Base-by-base conservation (phyloP, 768 basidiomycete genomes). In the Boletus rex-veris region DNA sequence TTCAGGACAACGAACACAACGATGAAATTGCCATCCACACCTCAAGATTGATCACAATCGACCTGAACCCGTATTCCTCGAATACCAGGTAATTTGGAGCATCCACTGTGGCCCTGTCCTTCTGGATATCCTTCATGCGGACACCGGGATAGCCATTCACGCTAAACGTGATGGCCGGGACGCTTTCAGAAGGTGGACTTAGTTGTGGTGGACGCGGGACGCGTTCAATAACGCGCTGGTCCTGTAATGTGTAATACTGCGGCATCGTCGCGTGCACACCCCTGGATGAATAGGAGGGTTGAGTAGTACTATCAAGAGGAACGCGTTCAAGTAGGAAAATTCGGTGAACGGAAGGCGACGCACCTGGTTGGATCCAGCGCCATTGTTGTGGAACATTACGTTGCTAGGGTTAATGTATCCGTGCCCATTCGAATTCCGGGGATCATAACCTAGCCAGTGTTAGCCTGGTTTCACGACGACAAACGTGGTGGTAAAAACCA, bases 241-340 rank as follows among this genome's bases (percentile, higher is more conserved):
- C 58, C 16, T 44, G 45, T 35, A 64, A 19, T n/a, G 12, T 1
- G 12, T 48, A 64, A 19, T 52, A 28, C 14, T 38, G 45, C 48
- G 68, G 67, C 64, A n/a, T n/a, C n/a, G n/a, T n/a, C n/a, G n/a
- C n/a, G n/a, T n/a, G n/a, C 51, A 52, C 14, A 1, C 35, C 16
- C 53, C 52, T 0, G 67, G 67, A 21, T 70, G 67, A 16, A 11
- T 5, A 7, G 67, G 63, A 1, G n/a, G n/a, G n/a, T n/a, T n/a
- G n/a, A n/a, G n/a, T n/a, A n/a, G 5, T 62, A 49, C 68, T 69
- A 35, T 53, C 10, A 11, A 24, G 12, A n/a, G 18, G 4, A 26
- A 30, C 37, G 26, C 28, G 50, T 63, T 26, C 48, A 28, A 1
- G 45, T 9, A 5, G 33, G 38, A 9, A 24, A 2, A 5, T 30